These are phyloP conservation scores for Kingdonia uniflora DNA, from an alignment of 164 flowering plant genomes.

Conservation along the genomic window DNA sequence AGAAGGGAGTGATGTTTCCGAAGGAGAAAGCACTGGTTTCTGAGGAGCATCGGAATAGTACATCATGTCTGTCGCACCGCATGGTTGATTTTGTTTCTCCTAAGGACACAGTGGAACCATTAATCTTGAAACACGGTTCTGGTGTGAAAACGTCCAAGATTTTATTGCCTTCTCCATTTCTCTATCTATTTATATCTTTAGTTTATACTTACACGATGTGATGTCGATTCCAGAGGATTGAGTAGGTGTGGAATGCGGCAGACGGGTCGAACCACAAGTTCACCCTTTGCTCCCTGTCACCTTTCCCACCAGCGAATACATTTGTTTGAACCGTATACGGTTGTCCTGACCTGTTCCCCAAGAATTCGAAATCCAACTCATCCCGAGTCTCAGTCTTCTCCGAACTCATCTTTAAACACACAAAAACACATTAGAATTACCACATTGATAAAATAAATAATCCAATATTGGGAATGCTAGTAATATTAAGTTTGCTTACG, in stretches of 20 bases:
- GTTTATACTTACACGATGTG: slow-evolving; percentile 49
- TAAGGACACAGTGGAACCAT: too few relatives aligned
- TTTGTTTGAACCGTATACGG: slow-evolving; percentile 93
- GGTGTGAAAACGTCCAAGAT: too few relatives aligned
- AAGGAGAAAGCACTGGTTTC: too few relatives aligned
- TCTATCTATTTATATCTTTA: too few relatives aligned
- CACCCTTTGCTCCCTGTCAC: slow-evolving; percentile 78
- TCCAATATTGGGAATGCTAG: not conserved
- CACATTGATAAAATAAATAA: not conserved
- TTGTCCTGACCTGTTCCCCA: slow-evolving; percentile 82
- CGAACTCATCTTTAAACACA: slow-evolving; percentile 58
- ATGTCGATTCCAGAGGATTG: slow-evolving; percentile 62
- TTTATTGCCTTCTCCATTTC: too few relatives aligned
- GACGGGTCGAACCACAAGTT: slow-evolving; percentile 98
- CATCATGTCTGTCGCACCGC: too few relatives aligned
- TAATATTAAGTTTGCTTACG: not conserved
- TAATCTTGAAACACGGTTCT: too few relatives aligned
- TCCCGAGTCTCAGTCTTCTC: slow-evolving; percentile 54
- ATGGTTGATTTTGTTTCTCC: too few relatives aligned
- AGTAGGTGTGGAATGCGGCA: slow-evolving; percentile 54
- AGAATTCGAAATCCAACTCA: slow-evolving; percentile 89
- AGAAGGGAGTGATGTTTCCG: too few relatives aligned
- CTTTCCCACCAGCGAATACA: slow-evolving; percentile 73
- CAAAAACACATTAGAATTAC: too few relatives aligned
- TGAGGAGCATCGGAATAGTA: too few relatives aligned